Percentiles rank a stretch among this genome's conserved stretches.
Conservation (phyloP, 2,329 filamentous ascomycete species). For the Zasmidium citrigriseum region DNA sequence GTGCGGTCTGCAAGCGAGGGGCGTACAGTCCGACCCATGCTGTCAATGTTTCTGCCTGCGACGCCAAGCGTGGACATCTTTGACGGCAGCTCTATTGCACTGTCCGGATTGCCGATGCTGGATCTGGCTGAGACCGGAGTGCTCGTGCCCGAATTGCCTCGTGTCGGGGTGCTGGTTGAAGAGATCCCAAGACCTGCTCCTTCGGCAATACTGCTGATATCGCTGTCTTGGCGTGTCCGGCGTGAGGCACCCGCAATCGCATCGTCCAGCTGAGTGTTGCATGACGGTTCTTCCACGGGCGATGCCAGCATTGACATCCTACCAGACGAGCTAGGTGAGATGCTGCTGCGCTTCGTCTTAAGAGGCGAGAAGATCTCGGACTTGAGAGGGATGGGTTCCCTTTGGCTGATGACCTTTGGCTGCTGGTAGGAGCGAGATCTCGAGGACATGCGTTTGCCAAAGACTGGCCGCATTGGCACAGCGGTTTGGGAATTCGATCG, state of each 20-base stretch:
- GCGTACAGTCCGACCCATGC: slow-evolving; percentile 24
- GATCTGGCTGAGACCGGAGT: slow-evolving; percentile 9
- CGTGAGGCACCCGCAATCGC: slow-evolving; percentile 13
- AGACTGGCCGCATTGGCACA: slow-evolving; percentile 28
- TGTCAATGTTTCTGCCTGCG: slow-evolving; percentile 12
- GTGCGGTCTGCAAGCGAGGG: slow-evolving; percentile 50
- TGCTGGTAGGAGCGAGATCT: slow-evolving; percentile 31
- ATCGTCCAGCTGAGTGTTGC: slow-evolving; percentile 7
- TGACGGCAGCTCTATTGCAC: slow-evolving; percentile 16
- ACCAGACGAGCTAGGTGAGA: slow-evolving; percentile 13
- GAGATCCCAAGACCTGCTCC: slow-evolving; percentile 7
- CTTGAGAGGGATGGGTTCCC: slow-evolving; percentile 33
- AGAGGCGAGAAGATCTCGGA: slow-evolving; percentile 37
- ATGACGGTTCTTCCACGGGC: slow-evolving; percentile 18
- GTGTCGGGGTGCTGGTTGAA: slow-evolving; percentile 8
- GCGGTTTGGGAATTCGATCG: slow-evolving; percentile 29
- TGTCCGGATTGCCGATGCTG: slow-evolving; percentile 21
- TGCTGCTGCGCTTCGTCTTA: slow-evolving; percentile 27
- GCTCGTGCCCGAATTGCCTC: slow-evolving; percentile 10
- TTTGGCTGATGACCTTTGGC: slow-evolving; percentile 33
- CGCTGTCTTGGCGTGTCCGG: slow-evolving; percentile 15
- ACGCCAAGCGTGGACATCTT: neutral
- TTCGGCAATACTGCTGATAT: slow-evolving; percentile 4
- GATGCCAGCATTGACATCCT: slow-evolving; percentile 19
- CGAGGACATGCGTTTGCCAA: slow-evolving; percentile 29